A percentile compares a stretch with the other conserved stretches of the same genome.
Evolutionary conservation across 2,329 filamentous ascomycete species (phyloP).

Genomic region (Elsinoe batatas): DNA sequence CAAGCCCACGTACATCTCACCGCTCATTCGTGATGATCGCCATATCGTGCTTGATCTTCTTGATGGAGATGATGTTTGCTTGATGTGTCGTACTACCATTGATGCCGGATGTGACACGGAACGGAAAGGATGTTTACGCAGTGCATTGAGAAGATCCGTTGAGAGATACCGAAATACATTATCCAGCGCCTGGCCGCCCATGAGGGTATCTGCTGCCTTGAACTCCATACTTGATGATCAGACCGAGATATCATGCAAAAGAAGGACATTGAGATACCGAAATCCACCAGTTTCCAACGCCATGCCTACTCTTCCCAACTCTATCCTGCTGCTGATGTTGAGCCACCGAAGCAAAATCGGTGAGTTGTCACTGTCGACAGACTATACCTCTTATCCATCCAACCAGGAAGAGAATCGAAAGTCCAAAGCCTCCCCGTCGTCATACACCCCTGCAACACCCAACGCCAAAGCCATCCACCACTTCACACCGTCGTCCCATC

Average conservation of each 20-base stretch:
- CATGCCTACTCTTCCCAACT: background rate
- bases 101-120: background rate
- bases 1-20: too few species aligned
- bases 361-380: too few species aligned
- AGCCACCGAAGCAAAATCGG: too few species aligned
- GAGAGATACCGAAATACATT: constrained; percentile 1
- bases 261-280: too few species aligned
- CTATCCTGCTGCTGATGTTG: background rate
- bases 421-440: background rate
- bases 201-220: background rate
- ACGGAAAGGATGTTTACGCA: background rate
- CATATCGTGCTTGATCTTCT: too few species aligned
- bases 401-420: too few species aligned
- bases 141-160: background rate
- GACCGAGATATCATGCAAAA: background rate
- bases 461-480: background rate
- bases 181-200: constrained; percentile 5
- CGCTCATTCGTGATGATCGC: too few species aligned
- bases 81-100: background rate
- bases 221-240: background rate
- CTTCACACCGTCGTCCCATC: background rate
- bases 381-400: too few species aligned
- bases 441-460: background rate
- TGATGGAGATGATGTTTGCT: background rate
- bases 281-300: too few species aligned